Conservation (phyloP, 2,329 filamentous ascomycete species). For the Didymella arachidicola region DNA sequence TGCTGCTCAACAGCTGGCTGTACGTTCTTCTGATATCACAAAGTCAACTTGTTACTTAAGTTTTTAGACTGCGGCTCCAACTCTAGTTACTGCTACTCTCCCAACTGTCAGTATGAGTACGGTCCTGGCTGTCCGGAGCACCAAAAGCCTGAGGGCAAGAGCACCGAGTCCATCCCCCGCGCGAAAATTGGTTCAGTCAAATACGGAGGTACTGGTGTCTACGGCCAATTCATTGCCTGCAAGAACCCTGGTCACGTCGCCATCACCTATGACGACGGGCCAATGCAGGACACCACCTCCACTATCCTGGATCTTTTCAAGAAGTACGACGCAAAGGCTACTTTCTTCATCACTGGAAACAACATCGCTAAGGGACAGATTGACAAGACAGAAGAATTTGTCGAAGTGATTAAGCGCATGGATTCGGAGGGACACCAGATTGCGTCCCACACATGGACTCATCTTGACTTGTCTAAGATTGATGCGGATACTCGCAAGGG, state of each 20-base stretch:
- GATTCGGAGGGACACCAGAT: slow-evolving; percentile 64
- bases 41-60: slow-evolving; percentile 1
- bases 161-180: slow-evolving; percentile 61
- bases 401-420: slow-evolving; percentile 61
- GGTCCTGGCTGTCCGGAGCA: slow-evolving; percentile 68
- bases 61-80: slow-evolving; percentile 58
- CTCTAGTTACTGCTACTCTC: slow-evolving; percentile 63
- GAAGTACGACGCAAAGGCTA: slow-evolving; percentile 66
- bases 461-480: slow-evolving; percentile 54
- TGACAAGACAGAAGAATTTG: slow-evolving; percentile 57
- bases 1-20: slow-evolving; percentile 36
- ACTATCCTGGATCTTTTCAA: slow-evolving; percentile 67
- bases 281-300: slow-evolving; percentile 63
- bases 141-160: slow-evolving; percentile 58
- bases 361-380: slow-evolving; percentile 63
- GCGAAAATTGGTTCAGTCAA: slow-evolving; percentile 60
- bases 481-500: slow-evolving; percentile 52
- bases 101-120: slow-evolving; percentile 66
- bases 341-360: slow-evolving; percentile 69
- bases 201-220: slow-evolving; percentile 64
- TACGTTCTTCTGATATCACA: slow-evolving; percentile 1
- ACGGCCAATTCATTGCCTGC: slow-evolving; percentile 50
- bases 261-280: slow-evolving; percentile 71
- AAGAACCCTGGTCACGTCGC: slow-evolving; percentile 64
- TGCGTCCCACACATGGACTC: slow-evolving; percentile 63